Evolutionary conservation across 306 rosid genomes (phyloP), one percentile per base, ranked within the genome.

Genomic region (Lathyrus sativus): DNA sequence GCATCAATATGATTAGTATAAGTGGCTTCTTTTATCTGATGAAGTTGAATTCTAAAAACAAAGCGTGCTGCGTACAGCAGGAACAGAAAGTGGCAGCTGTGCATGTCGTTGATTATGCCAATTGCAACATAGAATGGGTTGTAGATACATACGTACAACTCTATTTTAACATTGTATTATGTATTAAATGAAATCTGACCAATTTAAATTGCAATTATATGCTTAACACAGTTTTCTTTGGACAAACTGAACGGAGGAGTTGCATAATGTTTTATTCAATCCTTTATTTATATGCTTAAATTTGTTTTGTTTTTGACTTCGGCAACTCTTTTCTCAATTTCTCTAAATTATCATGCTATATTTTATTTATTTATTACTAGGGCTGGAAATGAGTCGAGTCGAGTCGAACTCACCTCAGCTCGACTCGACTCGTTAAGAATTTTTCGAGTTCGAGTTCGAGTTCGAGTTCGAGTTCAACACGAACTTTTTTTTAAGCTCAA

Each of bases 211-310:
- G 45, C 44, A 59, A 39, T 11, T 19, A 39, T 41, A 13, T 13
- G 63, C 42, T 11, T 57, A 6, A 31, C 42, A 13, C 39, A 29
- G 18, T 11, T 24, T 60, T 60, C 46, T 60, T 60, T 9, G 1
- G 29, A 60, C 29, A 60, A 60, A 60, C 66, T 15, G 66, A 60
- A 60, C 14, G 5, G 66, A 37, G 22, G 55, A 44, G 17, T 44
- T 44, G 17, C 49, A 44, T 12, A 12, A 43, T 43, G 49, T 43
- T 11, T 43, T 43, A 43, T 12, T 44, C 17, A 44, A 44, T 13
- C 15, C 49, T 44, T 11, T 42, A 10, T 9, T 41, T 41, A 9
- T 41, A 41, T 41, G 13, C 15, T 43, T 43, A 12, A 43, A 43
- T 12, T 43, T 43, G 49, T 43, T 43, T 43, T 12, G 14, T 12